phyloP scores from a whole-genome alignment of 2,329 filamentous ascomycete genomes.

The Colletotrichum scovillei region DNA sequence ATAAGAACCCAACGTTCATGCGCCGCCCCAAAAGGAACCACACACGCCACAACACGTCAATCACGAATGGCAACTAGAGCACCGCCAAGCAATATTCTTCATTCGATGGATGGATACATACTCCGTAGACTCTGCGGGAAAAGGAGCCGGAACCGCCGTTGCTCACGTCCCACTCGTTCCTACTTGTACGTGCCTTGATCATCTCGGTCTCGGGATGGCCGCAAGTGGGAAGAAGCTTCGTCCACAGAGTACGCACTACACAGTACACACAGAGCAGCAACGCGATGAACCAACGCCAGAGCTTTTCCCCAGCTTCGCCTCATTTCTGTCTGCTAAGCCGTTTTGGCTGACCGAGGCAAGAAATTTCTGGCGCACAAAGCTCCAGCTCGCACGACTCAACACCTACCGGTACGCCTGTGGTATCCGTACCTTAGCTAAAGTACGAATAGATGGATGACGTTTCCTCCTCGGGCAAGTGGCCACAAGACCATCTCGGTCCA shows the following conservation, averaged over 20 bases:
- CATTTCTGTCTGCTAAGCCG: conserved; percentile 9
- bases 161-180: conserved; percentile 21
- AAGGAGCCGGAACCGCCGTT: conserved; percentile 15
- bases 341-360: conserved; percentile 20
- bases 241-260: not conserved
- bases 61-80: not conserved
- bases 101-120: no score
- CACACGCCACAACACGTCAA: no score
- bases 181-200: conserved; percentile 10
- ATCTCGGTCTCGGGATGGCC: conserved; percentile 21
- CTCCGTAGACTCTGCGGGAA: not conserved
- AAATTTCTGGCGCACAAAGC: not conserved
- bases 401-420: not conserved
- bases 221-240: conserved; percentile 2
- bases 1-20: conserved; percentile 7
- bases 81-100: not conserved
- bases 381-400: conserved; percentile 6
- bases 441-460: conserved; percentile 22
- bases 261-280: no score
- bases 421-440: no score
- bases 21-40: not conserved
- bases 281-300: not conserved
- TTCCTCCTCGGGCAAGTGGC: conserved; percentile 22
- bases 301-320: not conserved
- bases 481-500: conserved; percentile 19